Conservation (phyloP, 139 green algal species). For the Eudorina sp. region DNA sequence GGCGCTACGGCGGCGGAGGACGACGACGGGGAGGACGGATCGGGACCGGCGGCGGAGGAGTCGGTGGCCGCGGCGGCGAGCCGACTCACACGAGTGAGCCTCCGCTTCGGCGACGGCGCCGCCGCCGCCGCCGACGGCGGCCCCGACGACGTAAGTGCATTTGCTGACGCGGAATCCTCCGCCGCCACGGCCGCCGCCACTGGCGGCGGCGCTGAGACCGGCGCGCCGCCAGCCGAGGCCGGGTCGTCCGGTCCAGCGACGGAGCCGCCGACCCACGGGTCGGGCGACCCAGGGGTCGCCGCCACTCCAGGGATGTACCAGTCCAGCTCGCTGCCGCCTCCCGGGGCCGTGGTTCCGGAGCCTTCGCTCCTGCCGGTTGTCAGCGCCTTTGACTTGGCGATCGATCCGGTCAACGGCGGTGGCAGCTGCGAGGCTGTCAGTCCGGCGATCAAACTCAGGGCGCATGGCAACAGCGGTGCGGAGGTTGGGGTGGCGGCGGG, state of each 20-base stretch:
- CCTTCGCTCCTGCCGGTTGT: not conserved
- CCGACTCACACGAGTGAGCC: not conserved
- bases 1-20: not conserved
- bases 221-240: not conserved
- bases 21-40: not conserved
- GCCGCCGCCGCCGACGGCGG: not conserved
- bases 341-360: not conserved
- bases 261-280: not conserved
- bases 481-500: too few relatives aligned
- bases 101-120: not conserved
- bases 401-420: too few relatives aligned
- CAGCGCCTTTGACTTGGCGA: conserved; percentile 26
- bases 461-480: too few relatives aligned
- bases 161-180: too few relatives aligned
- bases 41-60: not conserved
- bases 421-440: not conserved
- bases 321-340: not conserved
- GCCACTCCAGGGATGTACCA: not conserved
- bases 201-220: not conserved
- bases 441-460: too few relatives aligned
- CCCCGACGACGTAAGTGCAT: not conserved
- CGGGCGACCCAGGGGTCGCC: not conserved
- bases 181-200: not conserved
- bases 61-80: not conserved
- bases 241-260: not conserved